A percentile compares a stretch with the other conserved stretches of the same genome.
Evolutionary conservation across 192 early-diverging fungal genomes (phyloP).

Genomic region (Geosiphon pyriformis): DNA sequence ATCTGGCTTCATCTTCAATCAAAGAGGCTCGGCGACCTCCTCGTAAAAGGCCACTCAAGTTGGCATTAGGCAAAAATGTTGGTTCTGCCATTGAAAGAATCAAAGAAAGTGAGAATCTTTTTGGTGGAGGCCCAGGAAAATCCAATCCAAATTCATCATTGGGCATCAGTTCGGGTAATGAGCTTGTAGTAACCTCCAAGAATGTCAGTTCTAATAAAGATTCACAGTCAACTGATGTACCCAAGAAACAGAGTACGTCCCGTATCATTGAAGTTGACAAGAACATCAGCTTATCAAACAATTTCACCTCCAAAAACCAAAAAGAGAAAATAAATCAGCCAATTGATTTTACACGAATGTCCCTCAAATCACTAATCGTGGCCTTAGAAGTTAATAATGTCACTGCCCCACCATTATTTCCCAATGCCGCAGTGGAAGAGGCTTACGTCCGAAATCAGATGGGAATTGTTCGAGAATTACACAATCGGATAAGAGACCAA

Average conservation of each 20-base stretch:
- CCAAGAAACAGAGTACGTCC: background rate
- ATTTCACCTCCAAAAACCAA: background rate
- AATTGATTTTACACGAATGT: conserved; percentile 18
- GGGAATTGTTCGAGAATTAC: conserved; percentile 67
- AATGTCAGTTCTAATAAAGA: background rate
- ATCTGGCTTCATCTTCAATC: conserved; percentile 26
- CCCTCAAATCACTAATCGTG: conserved; percentile 56
- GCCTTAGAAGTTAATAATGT: conserved; percentile 60
- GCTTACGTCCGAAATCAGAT: conserved; percentile 64
- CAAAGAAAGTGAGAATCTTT: conserved; percentile 7
- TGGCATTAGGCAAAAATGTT: background rate
- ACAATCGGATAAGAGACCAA: conserved; percentile 61
- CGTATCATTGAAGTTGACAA: background rate
- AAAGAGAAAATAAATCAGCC: background rate
- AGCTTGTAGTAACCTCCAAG: background rate
- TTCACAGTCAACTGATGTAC: background rate
- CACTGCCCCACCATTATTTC: conserved; percentile 56
- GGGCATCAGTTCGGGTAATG: too few species aligned
- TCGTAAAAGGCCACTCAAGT: conserved; percentile 11
- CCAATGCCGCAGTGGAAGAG: conserved; percentile 65
- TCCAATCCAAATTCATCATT: background rate
- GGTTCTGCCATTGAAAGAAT: background rate
- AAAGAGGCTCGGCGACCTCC: conserved; percentile 11
- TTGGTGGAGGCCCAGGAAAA: background rate
- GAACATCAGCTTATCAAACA: conserved; percentile 4